phyloP scores from a whole-genome alignment of 75 land plant genomes.

The Cupressus sempervirens region DNA sequence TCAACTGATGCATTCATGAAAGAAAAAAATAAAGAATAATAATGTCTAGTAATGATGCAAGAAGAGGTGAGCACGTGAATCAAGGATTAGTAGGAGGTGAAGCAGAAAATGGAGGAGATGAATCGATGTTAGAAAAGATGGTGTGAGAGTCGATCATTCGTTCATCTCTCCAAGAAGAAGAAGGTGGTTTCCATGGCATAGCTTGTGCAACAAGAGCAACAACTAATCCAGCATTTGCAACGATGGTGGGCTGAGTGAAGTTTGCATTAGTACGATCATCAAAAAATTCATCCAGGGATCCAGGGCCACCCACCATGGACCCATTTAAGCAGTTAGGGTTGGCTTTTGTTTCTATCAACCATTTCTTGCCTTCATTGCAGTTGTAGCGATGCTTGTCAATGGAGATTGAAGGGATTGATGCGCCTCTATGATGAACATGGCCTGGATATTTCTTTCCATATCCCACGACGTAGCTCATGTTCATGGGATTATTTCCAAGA shows the following conservation, averaged over 20 bases:
- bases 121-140: conserved; percentile 63
- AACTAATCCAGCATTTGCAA: conserved; percentile 84
- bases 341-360: conserved; percentile 14
- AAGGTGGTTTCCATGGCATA: conserved; percentile 5
- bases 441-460: conserved; percentile 41
- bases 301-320: conserved; percentile 56
- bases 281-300: conserved; percentile 33
- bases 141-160: conserved; percentile 54
- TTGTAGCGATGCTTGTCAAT: conserved; percentile 8
- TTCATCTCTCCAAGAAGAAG: conserved; percentile 4
- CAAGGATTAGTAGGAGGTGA: conserved; percentile 2
- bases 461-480: conserved; percentile 72
- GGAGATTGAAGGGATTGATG: conserved; percentile 44
- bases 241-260: conserved; percentile 67
- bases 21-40: too few species aligned
- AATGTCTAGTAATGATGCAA: too few species aligned
- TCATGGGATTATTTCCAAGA: conserved; percentile 59
- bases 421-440: conserved; percentile 65
- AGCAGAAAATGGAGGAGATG: conserved; percentile 59
- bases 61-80: not conserved
- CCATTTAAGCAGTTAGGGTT: conserved; percentile 39
- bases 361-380: conserved; percentile 30
- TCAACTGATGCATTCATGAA: too few species aligned
- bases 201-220: conserved; percentile 60
- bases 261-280: conserved; percentile 43